phyloP scores from a whole-genome alignment of 306 rosid species.

The Trifolium pratense region DNA sequence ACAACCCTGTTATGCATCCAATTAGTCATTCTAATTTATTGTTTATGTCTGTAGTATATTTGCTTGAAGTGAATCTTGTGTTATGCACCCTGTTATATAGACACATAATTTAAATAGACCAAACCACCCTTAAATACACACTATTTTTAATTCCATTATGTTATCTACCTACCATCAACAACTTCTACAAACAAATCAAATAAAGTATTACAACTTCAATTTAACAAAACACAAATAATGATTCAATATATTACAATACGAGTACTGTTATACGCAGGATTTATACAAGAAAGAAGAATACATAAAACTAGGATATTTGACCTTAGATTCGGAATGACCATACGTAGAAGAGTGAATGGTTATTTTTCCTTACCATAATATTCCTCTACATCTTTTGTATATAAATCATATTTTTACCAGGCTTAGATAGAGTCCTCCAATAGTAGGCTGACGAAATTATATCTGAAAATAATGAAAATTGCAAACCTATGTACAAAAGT shows the following conservation, averaged over 20 bases:
- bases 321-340: neutral
- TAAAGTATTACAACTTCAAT: neutral
- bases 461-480: slow-evolving; percentile 31
- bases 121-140: too few relatives aligned
- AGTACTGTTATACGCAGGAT: neutral
- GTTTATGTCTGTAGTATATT: too few relatives aligned
- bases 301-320: neutral
- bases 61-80: too few relatives aligned
- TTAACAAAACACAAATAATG: too few relatives aligned
- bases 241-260: neutral
- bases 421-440: slow-evolving; percentile 8
- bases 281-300: neutral
- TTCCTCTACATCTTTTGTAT: neutral
- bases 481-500: slow-evolving; percentile 24
- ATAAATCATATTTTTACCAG: neutral
- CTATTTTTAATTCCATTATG: neutral
- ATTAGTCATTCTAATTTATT: too few relatives aligned
- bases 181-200: neutral
- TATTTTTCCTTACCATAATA: neutral
- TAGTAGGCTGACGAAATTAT: slow-evolving; percentile 42
- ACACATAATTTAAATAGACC: too few relatives aligned
- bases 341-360: neutral
- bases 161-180: neutral
- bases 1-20: too few relatives aligned
- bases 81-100: too few relatives aligned